phyloP scores from a whole-genome alignment of 2,329 filamentous ascomycete species.

The Pyricularia pennisetigena region DNA sequence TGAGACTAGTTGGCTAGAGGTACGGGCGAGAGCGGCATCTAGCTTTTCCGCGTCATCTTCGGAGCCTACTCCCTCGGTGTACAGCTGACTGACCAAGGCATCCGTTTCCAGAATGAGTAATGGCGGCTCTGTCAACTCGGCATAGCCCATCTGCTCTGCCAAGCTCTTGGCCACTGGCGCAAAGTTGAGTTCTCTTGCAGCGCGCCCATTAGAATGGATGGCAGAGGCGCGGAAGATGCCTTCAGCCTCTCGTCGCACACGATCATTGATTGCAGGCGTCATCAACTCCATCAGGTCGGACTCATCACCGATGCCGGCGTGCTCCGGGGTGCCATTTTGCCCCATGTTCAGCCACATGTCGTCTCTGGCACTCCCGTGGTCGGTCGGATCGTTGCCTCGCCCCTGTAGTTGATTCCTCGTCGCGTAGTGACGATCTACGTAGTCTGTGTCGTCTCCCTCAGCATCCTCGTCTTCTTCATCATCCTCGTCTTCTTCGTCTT shows the following conservation, averaged over 20 bases:
- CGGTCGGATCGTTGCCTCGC: slow-evolving; percentile 4
- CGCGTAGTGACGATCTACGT: slow-evolving; percentile 7
- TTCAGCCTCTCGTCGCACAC: slow-evolving; percentile 44
- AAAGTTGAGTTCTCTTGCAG: slow-evolving; percentile 50
- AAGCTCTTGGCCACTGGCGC: slow-evolving; percentile 63
- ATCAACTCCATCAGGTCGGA: slow-evolving; percentile 45
- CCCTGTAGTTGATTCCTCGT: slow-evolving; percentile 17
- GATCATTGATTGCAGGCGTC: slow-evolving; percentile 43
- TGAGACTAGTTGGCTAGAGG: slow-evolving; percentile 38
- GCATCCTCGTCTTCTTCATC: slow-evolving; percentile 23
- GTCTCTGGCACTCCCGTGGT: slow-evolving; percentile 25
- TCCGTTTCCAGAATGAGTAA: slow-evolving; percentile 70
- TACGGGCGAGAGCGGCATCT: slow-evolving; percentile 43
- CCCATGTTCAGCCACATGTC: slow-evolving; percentile 42
- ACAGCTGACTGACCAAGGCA: slow-evolving; percentile 54
- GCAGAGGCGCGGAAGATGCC: slow-evolving; percentile 44
- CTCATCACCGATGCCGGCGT: slow-evolving; percentile 29
- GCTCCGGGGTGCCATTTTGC: slow-evolving; percentile 25
- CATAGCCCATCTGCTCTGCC: slow-evolving; percentile 46
- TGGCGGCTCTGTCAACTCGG: slow-evolving; percentile 57
- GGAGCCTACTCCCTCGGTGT: slow-evolving; percentile 48
- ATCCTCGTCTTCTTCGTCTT: slow-evolving; percentile 26
- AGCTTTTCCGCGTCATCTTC: slow-evolving; percentile 46
- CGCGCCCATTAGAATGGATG: slow-evolving; percentile 27
- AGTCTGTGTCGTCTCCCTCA: slow-evolving; percentile 19